phyloP scores from a whole-genome alignment of 2,329 filamentous ascomycete species.

The Neonectria hederae region DNA sequence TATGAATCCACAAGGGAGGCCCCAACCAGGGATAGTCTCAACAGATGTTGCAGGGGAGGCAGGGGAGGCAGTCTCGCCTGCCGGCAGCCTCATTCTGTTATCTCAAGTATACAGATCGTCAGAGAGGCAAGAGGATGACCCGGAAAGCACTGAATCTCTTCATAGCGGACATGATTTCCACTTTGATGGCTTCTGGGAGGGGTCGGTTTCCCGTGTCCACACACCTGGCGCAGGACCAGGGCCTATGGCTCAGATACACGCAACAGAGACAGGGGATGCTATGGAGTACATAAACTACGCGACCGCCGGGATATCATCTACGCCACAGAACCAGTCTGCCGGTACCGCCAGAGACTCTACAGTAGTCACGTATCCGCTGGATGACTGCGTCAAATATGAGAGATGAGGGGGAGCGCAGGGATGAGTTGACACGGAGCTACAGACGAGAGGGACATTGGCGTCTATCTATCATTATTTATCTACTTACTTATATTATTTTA shows the following conservation, averaged over 20 bases:
- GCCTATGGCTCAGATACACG: background rate
- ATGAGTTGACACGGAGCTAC: too few species aligned
- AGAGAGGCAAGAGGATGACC: background rate
- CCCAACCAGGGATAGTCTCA: background rate
- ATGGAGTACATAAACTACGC: background rate
- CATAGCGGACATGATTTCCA: background rate
- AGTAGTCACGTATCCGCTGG: background rate
- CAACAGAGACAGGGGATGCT: background rate
- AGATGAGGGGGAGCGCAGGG: background rate
- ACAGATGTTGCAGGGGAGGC: background rate
- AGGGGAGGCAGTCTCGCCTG: background rate
- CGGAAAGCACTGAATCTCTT: background rate
- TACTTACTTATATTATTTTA: background rate
- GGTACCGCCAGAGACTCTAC: background rate
- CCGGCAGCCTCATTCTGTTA: background rate
- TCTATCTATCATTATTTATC: background rate
- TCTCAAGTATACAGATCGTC: background rate
- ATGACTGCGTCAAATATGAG: background rate
- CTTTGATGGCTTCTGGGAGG: background rate
- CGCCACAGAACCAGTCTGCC: background rate
- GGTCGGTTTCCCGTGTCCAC: background rate
- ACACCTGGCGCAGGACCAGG: background rate
- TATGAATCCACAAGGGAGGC: background rate
- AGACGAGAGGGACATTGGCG: background rate
- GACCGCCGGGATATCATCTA: background rate